Percentiles rank a stretch among this genome's conserved stretches.
Conservation (phyloP, 805 yeast species). For the Lipomyces starkeyi region DNA sequence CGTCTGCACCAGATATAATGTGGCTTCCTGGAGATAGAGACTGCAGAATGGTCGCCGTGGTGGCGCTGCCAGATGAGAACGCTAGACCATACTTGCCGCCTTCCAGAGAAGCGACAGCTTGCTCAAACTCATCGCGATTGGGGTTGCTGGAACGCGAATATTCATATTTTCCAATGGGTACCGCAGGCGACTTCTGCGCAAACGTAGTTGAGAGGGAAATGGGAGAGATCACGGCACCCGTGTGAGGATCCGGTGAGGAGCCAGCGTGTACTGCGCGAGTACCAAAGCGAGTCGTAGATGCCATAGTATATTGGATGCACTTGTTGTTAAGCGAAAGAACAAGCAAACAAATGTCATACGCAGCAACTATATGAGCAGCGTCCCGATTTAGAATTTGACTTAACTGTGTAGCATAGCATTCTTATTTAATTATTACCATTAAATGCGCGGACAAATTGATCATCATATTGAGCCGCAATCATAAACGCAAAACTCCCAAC, state of each 20-base stretch:
- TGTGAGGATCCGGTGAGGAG: slow-evolving; percentile 66
- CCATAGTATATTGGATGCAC: not conserved
- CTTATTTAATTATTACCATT: no score
- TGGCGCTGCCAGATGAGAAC: slow-evolving; percentile 84
- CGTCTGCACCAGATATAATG: slow-evolving; percentile 80
- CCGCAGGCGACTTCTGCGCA: slow-evolving; percentile 77
- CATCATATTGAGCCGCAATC: slow-evolving; percentile 19
- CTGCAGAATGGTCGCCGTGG: slow-evolving; percentile 78
- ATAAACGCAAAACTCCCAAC: not conserved
- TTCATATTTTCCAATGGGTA: slow-evolving; percentile 79
- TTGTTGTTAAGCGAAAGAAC: not conserved
- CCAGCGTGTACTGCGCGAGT: slow-evolving; percentile 89
- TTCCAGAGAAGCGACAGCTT: slow-evolving; percentile 79
- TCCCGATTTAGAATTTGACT: not conserved
- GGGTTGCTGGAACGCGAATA: slow-evolving; percentile 88
- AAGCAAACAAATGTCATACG: not conserved
- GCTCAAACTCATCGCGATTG: slow-evolving; percentile 80
- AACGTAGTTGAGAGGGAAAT: slow-evolving; percentile 84
- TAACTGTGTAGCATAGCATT: no score
- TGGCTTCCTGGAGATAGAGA: slow-evolving; percentile 74
- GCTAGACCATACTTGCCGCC: slow-evolving; percentile 77
- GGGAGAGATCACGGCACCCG: slow-evolving; percentile 88
- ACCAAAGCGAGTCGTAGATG: slow-evolving; percentile 56
- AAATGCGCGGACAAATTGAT: no score
- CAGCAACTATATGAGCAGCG: not conserved